Percentiles rank a stretch among this genome's conserved stretches.
These are phyloP conservation scores for Martensiomyces pterosporus DNA, from an alignment of 192 early-diverging fungal species.

Conservation along the genomic window DNA sequence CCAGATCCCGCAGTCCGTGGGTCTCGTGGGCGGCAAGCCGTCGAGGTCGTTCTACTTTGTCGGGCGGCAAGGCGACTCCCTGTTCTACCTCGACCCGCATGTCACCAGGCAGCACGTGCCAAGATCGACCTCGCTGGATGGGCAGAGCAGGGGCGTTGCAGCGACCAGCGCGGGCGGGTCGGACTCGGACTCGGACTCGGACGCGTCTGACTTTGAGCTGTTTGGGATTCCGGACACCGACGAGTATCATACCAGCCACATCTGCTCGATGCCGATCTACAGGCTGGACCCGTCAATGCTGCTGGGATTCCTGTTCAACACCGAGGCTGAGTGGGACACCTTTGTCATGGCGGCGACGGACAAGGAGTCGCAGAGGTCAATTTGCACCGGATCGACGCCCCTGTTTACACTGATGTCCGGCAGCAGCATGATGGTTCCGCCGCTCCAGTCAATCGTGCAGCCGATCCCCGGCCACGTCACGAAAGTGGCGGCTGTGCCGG, in stretches of 20 bases:
- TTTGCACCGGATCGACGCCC: slow-evolving; percentile 50
- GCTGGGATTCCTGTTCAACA: slow-evolving; percentile 49
- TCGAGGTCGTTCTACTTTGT: slow-evolving; percentile 51
- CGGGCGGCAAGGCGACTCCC: slow-evolving; percentile 42
- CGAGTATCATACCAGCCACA: slow-evolving; percentile 48
- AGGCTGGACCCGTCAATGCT: slow-evolving; percentile 53
- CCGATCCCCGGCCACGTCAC: slow-evolving; percentile 25
- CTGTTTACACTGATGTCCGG: slow-evolving; percentile 49
- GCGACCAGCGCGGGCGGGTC: slow-evolving; percentile 6
- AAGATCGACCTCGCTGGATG: slow-evolving; percentile 14
- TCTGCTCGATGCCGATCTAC: slow-evolving; percentile 45
- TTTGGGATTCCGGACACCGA: slow-evolving; percentile 30
- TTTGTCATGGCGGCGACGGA: slow-evolving; percentile 46
- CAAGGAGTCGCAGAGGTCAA: slow-evolving; percentile 49
- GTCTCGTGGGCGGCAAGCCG: slow-evolving; percentile 50
- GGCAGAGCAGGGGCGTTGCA: slow-evolving; percentile 1
- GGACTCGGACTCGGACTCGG: slow-evolving; percentile 38
- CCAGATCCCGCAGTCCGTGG: slow-evolving; percentile 50
- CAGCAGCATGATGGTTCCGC: slow-evolving; percentile 49
- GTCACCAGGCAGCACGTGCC: slow-evolving; percentile 46
- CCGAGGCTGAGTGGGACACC: slow-evolving; percentile 46
- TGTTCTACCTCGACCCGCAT: slow-evolving; percentile 54
- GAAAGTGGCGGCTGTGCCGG: slow-evolving; percentile 10
- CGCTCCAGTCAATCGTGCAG: slow-evolving; percentile 34
- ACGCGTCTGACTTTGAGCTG: slow-evolving; percentile 40